Conservation (phyloP, 352 stramenopile genomes). For the Phytophthora capsici region DNA sequence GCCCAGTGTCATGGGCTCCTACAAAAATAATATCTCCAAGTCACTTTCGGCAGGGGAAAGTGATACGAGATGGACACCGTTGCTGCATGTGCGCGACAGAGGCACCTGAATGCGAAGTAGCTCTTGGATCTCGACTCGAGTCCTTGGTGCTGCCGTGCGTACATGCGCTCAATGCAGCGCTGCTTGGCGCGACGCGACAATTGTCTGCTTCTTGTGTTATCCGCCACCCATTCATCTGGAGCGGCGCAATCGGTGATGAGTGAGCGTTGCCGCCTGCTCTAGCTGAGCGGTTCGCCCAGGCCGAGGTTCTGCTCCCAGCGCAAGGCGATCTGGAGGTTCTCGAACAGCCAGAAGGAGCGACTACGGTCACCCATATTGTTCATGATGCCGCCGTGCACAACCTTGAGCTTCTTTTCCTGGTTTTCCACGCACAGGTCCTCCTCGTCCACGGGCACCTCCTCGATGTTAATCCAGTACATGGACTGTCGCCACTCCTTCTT, state of each 20-base stretch:
- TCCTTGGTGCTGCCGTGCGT: conserved; percentile 7
- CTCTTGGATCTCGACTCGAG: background rate
- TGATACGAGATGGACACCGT: conserved; percentile 1
- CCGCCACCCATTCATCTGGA: conserved; percentile 18
- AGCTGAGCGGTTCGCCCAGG: conserved; percentile 41
- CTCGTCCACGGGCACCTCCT: conserved; percentile 31
- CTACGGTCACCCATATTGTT: conserved; percentile 67
- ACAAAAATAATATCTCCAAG: conserved; percentile 26
- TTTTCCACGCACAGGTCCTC: conserved; percentile 12
- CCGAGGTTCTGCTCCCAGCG: conserved; percentile 62
- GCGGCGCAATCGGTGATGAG: conserved; percentile 20
- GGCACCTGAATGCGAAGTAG: conserved; percentile 11
- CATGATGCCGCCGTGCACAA: conserved; percentile 65
- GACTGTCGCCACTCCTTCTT: conserved; percentile 63
- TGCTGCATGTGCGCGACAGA: conserved; percentile 2
- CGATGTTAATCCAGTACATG: conserved; percentile 66
- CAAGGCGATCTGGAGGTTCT: conserved; percentile 60
- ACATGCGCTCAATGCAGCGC: conserved; percentile 6
- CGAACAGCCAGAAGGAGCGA: conserved; percentile 63
- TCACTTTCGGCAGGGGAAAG: conserved; percentile 13
- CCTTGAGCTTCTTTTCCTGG: conserved; percentile 34
- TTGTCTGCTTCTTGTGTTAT: background rate
- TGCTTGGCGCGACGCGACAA: background rate
- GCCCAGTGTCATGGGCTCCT: background rate
- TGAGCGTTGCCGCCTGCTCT: conserved; percentile 17